Percentiles rank a stretch among this genome's conserved stretches.
phyloP scores from a whole-genome alignment of 2,329 filamentous ascomycete species.

The Mariannaea elegans region DNA sequence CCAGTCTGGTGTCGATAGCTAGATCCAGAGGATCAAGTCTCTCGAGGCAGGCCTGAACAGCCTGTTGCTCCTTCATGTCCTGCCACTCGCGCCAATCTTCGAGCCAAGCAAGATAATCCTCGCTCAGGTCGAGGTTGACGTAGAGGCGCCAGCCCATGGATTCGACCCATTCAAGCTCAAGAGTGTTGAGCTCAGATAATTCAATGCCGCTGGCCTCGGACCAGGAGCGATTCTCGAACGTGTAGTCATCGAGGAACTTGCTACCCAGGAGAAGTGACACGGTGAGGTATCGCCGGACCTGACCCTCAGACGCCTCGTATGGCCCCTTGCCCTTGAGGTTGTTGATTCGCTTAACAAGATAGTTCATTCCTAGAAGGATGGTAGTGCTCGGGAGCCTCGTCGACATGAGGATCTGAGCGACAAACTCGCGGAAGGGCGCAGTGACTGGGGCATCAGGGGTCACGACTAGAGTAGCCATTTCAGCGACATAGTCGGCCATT shows the following conservation, averaged over 20 bases:
- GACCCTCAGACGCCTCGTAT: constrained; percentile 69
- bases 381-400: constrained; percentile 91
- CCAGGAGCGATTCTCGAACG: constrained; percentile 97
- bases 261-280: constrained; percentile 86
- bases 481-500: constrained; percentile 94
- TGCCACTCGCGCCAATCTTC: constrained; percentile 68
- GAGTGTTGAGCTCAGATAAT: constrained; percentile 82
- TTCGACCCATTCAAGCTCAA: constrained; percentile 88
- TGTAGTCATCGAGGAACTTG: constrained; percentile 97
- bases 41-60: constrained; percentile 58
- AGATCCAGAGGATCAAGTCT: constrained; percentile 59
- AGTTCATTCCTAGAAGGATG: constrained; percentile 89
- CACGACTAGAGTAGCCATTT: constrained; percentile 76
- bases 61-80: constrained; percentile 62
- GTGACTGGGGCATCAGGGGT: constrained; percentile 64
- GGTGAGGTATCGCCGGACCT: constrained; percentile 88
- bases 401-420: constrained; percentile 88
- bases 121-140: constrained; percentile 80
- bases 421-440: constrained; percentile 87
- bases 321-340: constrained; percentile 68
- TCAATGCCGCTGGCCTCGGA: constrained; percentile 92
- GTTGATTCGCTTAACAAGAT: constrained; percentile 84
- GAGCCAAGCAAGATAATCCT: constrained; percentile 73
- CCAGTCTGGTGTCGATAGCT: constrained; percentile 54
- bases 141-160: constrained; percentile 87